These are phyloP conservation scores for Ophiosphaerella korrae DNA, from an alignment of 2,329 filamentous ascomycete species.

Conservation along the genomic window DNA sequence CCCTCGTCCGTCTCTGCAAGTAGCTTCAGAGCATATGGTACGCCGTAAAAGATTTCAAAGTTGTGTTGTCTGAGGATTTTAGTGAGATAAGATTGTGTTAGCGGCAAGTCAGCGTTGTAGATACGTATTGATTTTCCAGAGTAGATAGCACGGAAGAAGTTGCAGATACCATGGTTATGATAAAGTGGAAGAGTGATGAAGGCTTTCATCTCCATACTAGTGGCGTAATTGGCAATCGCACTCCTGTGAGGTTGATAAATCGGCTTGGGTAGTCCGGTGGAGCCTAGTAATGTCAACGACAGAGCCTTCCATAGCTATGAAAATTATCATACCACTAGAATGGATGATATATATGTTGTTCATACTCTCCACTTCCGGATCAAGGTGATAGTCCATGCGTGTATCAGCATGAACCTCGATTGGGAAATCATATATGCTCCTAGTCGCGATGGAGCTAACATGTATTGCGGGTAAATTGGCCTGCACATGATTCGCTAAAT, in stretches of 20 bases:
- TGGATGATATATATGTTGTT: slow-evolving; percentile 34
- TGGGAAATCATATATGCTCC: slow-evolving; percentile 21
- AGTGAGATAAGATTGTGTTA: slow-evolving; percentile 23
- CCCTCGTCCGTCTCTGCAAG: slow-evolving; percentile 64
- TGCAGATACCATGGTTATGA: slow-evolving; percentile 35
- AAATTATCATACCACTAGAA: slow-evolving; percentile 28
- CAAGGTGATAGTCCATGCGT: slow-evolving; percentile 28
- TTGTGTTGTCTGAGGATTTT: slow-evolving; percentile 26
- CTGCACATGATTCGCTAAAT: slow-evolving; percentile 32
- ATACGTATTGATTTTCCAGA: slow-evolving; percentile 30
- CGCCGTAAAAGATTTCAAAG: slow-evolving; percentile 64
- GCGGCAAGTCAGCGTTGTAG: slow-evolving; percentile 31
- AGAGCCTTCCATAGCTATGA: too few relatives aligned
- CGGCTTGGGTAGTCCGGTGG: slow-evolving; percentile 67
- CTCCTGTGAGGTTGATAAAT: slow-evolving; percentile 62
- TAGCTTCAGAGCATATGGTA: slow-evolving; percentile 69
- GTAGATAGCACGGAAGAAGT: slow-evolving; percentile 32
- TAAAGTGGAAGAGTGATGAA: slow-evolving; percentile 31
- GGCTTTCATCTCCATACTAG: slow-evolving; percentile 26
- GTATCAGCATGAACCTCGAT: slow-evolving; percentile 34
- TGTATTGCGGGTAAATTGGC: slow-evolving; percentile 10
- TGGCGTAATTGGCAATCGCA: slow-evolving; percentile 26
- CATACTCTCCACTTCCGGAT: slow-evolving; percentile 17
- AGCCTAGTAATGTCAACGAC: slow-evolving; percentile 46
- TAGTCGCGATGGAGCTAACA: slow-evolving; percentile 20